Evolutionary conservation across 805 yeast genomes (phyloP).

Genomic region (Saturnispora kantuleensis): DNA sequence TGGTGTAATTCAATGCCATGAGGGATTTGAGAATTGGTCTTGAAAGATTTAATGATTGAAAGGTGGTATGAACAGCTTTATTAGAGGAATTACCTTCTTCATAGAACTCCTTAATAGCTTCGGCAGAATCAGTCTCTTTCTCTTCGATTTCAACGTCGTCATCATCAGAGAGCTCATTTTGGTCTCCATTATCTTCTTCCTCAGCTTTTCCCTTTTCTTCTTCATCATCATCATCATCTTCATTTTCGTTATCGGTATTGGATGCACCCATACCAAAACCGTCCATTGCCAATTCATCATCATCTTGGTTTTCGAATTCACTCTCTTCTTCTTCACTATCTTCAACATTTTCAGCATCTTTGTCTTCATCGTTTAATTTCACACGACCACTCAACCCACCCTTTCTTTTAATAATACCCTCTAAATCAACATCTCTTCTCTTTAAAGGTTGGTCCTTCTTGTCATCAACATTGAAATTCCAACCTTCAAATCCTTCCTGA

Average conservation of each 20-base stretch:
- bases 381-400: constrained; percentile 45
- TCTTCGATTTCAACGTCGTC: constrained; percentile 29
- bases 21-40: constrained; percentile 86
- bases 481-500: constrained; percentile 49
- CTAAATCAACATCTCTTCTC: constrained; percentile 70
- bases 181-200: constrained; percentile 23
- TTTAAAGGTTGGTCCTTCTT: constrained; percentile 12
- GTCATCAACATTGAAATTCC: constrained; percentile 64
- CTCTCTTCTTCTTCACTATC: constrained; percentile 28
- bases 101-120: constrained; percentile 73
- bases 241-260: constrained; percentile 21
- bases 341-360: constrained; percentile 27
- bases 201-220: constrained; percentile 28
- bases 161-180: constrained; percentile 21
- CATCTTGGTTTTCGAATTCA: constrained; percentile 20
- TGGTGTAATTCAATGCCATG: constrained; percentile 68
- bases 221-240: constrained; percentile 16
- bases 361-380: constrained; percentile 25
- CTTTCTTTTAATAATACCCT: constrained; percentile 75
- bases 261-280: constrained; percentile 32
- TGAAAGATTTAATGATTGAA: constrained; percentile 71
- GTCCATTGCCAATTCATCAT: constrained; percentile 32
- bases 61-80: constrained; percentile 46
- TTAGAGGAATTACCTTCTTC: constrained; percentile 41
- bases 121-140: constrained; percentile 53